Base-by-base conservation (phyloP, 2,329 filamentous ascomycete genomes). In the Cladosporium halotolerans region DNA sequence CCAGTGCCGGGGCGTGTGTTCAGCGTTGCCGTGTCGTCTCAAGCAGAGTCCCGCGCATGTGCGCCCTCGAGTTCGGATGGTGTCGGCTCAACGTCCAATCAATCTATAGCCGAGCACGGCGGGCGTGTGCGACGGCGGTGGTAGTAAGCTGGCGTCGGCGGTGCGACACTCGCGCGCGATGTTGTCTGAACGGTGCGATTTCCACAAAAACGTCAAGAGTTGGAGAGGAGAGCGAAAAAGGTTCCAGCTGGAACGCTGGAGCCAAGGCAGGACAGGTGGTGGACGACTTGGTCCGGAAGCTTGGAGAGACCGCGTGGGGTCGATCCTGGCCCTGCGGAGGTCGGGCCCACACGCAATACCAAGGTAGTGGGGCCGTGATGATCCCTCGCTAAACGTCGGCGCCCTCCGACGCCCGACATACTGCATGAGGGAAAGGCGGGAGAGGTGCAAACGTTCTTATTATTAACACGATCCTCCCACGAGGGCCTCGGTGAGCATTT, bases 341-440 rank as follows among this genome's bases (percentile, higher is more conserved):
- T 44, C 48, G 48, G 48, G 48, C 18, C 48, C 48, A 51, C 48
- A n/a, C n/a, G 45, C 33, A 40, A 39, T 40, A 39, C 31, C 34
- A 32, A 18, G 11, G 14, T 11, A 9, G 23, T 28, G 23, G 23
- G 23, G 23, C 23, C 23, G 23, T 28, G 23, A 28, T 28, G 23
- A 28, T 28, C 23, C 23, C 23, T 28, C 23, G 23, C 23, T 28
- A 28, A 28, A 28, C 7, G 23, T 28, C 23, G 23, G 23, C 23
- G 23, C 23, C 23, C 23, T 28, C 23, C 23, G 23, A 28, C 23
- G 23, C 23, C 23, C 23, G 23, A 28, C 23, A 28, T 28, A 7
- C 23, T 28, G 23, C 23, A 28, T 28, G 23, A 28, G 23, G 23
- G 23, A 28, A 28, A 28, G 23, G 23, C 23, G 23, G 23, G 23